Percentiles rank a stretch among this genome's conserved stretches.
phyloP scores from a whole-genome alignment of 345 rosid species.

The Syzygium aqueum region DNA sequence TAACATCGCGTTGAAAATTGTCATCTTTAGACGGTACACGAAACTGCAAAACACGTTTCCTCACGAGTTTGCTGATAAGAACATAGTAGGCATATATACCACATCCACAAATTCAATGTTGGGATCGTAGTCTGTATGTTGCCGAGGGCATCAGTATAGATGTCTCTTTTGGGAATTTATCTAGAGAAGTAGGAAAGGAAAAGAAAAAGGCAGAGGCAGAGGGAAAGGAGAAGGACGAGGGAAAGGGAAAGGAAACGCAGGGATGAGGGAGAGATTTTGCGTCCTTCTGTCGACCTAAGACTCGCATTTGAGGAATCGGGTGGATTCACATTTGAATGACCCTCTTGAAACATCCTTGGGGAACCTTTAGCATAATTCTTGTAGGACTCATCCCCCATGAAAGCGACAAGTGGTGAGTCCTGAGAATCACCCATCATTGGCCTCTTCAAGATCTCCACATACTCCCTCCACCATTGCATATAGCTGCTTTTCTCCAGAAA shows the following conservation, averaged over 20 bases:
- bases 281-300: neutral
- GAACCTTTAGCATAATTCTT: too few relatives aligned
- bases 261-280: neutral
- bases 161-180: neutral
- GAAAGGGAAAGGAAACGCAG: neutral
- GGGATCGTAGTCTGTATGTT: neutral
- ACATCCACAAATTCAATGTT: neutral
- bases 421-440: neutral
- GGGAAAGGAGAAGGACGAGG: too few relatives aligned
- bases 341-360: too few relatives aligned
- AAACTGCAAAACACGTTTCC: neutral
- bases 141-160: neutral
- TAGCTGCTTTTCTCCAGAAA: neutral
- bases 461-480: neutral
- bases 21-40: neutral
- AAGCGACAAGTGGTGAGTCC: neutral
- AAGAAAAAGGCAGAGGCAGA: neutral
- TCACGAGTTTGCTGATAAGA: neutral
- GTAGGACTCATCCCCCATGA: neutral
- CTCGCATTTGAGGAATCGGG: too few relatives aligned
- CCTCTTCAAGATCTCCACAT: neutral
- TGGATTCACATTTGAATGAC: too few relatives aligned
- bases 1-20: neutral
- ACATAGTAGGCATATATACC: neutral
- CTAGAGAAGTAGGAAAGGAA: neutral